These are phyloP conservation scores for Trifolium fragiferum DNA, from an alignment of 306 rosid species.

Conservation along the genomic window DNA sequence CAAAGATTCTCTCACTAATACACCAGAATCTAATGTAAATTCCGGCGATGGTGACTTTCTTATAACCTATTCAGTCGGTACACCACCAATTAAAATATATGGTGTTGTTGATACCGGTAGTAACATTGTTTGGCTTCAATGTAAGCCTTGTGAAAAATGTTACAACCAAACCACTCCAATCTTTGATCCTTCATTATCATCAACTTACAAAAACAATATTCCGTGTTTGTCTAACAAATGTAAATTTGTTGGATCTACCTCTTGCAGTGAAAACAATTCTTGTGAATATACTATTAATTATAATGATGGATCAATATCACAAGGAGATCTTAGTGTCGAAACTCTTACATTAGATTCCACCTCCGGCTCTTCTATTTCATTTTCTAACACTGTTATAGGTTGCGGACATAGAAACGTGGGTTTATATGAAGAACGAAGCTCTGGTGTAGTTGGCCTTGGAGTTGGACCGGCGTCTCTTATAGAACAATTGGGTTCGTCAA, in stretches of 20 bases:
- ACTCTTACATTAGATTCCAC: not conserved
- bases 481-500: constrained; percentile 45
- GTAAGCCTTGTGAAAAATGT: too few relatives aligned
- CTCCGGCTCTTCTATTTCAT: constrained; percentile 4
- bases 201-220: too few relatives aligned
- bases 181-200: too few relatives aligned
- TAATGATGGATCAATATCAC: constrained; percentile 45
- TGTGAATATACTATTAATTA: constrained; percentile 42
- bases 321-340: constrained; percentile 45
- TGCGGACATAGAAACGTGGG: constrained; percentile 41
- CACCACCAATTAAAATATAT: too few relatives aligned
- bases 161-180: too few relatives aligned
- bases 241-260: accelerated
- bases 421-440: not conserved
- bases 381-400: constrained; percentile 49
- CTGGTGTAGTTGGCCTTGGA: constrained; percentile 68
- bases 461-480: constrained; percentile 45
- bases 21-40: not conserved
- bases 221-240: not conserved
- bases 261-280: not conserved
- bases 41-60: constrained; percentile 21
- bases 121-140: too few relatives aligned
- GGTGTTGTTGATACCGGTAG: too few relatives aligned
- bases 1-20: not conserved
- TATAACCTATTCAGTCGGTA: too few relatives aligned